These are phyloP conservation scores for Podospora australis DNA, from an alignment of 495 filamentous ascomycete genomes.

Conservation along the genomic window DNA sequence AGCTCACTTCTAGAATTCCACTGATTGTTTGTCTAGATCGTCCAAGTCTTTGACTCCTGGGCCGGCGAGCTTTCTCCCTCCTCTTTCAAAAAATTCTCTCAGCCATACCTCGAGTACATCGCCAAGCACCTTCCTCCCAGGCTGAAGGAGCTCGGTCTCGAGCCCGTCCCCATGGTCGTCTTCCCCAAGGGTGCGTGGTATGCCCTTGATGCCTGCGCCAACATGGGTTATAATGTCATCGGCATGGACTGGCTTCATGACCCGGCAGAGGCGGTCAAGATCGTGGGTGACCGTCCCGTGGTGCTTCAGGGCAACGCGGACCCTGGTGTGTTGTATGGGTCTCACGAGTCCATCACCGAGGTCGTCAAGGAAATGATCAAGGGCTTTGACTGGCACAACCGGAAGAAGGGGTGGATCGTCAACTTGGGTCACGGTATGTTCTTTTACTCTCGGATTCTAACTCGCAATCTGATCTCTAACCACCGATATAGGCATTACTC, in stretches of 20 bases:
- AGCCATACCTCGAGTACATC: conserved; percentile 82
- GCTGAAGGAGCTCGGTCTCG: conserved; percentile 63
- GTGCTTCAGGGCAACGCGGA: conserved; percentile 93
- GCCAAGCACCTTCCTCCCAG: conserved; percentile 65
- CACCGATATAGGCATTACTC: conserved; percentile 64
- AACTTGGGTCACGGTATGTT: conserved; percentile 82
- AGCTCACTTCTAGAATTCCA: not conserved
- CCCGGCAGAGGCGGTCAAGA: conserved; percentile 70
- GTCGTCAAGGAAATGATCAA: conserved; percentile 76
- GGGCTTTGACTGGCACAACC: conserved; percentile 60
- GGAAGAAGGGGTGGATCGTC: conserved; percentile 63
- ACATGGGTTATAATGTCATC: conserved; percentile 86
- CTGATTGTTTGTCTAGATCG: conserved; percentile 46
- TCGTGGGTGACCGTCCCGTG: conserved; percentile 63
- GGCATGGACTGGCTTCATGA: conserved; percentile 94
- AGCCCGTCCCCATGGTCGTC: conserved; percentile 92
- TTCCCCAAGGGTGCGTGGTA: conserved; percentile 99
- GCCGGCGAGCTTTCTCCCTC: conserved; percentile 84
- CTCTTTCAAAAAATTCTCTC: conserved; percentile 73
- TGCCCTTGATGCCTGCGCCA: conserved; percentile 78
- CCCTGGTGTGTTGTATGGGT: conserved; percentile 86
- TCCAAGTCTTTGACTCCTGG: conserved; percentile 99
- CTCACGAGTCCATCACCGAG: conserved; percentile 66
- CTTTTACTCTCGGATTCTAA: not conserved
- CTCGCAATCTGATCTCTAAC: conserved; percentile 8